Percentiles rank a stretch among this genome's conserved stretches.
These are phyloP conservation scores for Scutellaria minor DNA, from an alignment of 257 asterid species.

Conservation along the genomic window DNA sequence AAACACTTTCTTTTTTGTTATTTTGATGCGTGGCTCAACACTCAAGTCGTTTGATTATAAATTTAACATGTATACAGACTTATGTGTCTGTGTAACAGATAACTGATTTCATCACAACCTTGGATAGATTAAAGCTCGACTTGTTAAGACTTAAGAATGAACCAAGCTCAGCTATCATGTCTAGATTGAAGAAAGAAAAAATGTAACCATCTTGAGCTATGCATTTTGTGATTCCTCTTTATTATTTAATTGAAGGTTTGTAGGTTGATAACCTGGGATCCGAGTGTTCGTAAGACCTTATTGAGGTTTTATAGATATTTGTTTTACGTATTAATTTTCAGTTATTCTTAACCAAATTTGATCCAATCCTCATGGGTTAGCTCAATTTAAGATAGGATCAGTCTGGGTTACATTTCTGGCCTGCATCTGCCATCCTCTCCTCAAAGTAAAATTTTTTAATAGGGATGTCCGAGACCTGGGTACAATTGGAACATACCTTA, in stretches of 20 bases:
- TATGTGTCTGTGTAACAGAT: not conserved
- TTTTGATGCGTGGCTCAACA: not conserved
- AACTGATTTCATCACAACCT: not conserved
- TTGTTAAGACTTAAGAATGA: not conserved
- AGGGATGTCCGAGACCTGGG: not conserved
- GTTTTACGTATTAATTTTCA: not conserved
- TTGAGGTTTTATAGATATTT: not conserved
- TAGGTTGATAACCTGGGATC: not conserved
- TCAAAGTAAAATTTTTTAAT: not conserved
- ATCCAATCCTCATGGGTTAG: not conserved
- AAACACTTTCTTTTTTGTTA: not conserved
- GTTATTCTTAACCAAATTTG: slow-evolving; percentile 1
- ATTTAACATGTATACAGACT: not conserved
- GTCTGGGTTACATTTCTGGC: not conserved
- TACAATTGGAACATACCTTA: not conserved
- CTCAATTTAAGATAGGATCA: not conserved
- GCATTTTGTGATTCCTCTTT: not conserved
- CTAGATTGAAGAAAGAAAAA: not conserved
- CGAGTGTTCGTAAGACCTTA: not conserved
- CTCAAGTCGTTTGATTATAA: not conserved
- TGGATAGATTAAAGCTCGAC: not conserved
- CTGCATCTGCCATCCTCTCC: not conserved
- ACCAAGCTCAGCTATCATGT: not conserved
- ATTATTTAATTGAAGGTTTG: not conserved
- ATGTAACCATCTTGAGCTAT: not conserved